Evolutionary conservation across 225 moss, liverwort and hornwort genomes (phyloP), one percentile per base, ranked within the genome.

Genomic region (Straminergon stramineum): DNA sequence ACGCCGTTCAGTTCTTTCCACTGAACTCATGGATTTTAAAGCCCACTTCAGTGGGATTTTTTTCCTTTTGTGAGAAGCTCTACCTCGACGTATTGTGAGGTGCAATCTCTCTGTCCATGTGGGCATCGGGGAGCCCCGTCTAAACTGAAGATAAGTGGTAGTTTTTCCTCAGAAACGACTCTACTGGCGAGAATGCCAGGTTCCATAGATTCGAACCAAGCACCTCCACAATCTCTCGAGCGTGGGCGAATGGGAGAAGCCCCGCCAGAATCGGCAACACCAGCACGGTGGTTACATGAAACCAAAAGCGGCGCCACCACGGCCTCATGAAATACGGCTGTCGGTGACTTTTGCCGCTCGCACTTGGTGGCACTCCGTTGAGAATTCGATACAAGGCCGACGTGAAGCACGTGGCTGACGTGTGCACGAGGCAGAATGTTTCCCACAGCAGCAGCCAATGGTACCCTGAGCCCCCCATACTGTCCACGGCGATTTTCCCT

Each of bases 381-480:
- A 97, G 92, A 56, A 95, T 81, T 56, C 93, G 94, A 80, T 95
- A 94, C 76, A 97, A 85, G 75, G 83, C 84, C 26, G 96, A 89
- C 23, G 98, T 96, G 92, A 95, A 98, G 87, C 94, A 97, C 45
- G 94, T 93, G 48, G 88, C 89, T 27, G 88, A 53, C 3, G 94
- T 91, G 91, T 99, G 99, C 45, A 96, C 82, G 6, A 95, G 87
- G 89, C 97, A 97, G 77, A 97, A 89, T 8, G 75, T 53, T 92
- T 97, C 96, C 99, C 99, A 99, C 21, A 93, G 70, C 58, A 95
- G 64, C 67, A 99, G 87, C 99, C 99, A 99, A 86, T 93, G 94
- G 86, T 89, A 89, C 31, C 99, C 99, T 79, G 95, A 95, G 63
- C 99, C 99, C 48, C 99, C 99, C 94, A 99, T 93, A 66, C 96